Percentiles rank a stretch among this genome's conserved stretches.
These are phyloP conservation scores for Ogataea degrootiae DNA, from an alignment of 805 yeast species.

Conservation along the genomic window DNA sequence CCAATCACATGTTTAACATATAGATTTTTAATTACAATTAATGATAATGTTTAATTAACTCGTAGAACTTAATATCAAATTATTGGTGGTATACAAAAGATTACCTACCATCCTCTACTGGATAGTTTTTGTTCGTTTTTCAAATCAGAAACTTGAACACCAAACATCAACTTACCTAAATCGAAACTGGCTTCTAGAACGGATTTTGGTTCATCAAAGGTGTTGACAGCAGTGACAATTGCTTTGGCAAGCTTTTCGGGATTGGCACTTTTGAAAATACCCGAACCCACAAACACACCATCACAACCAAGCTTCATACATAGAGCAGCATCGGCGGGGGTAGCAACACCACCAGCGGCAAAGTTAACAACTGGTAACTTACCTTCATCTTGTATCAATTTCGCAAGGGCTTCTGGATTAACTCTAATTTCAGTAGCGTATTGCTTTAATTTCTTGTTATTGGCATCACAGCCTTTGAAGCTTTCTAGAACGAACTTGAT, in stretches of 20 bases:
- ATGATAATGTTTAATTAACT: not conserved
- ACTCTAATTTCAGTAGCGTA: conserved; percentile 59
- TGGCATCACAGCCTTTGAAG: conserved; percentile 2
- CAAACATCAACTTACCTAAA: conserved; percentile 74
- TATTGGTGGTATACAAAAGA: too few species aligned
- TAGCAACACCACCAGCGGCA: conserved; percentile 87
- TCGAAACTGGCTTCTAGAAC: conserved; percentile 63
- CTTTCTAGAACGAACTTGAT: conserved; percentile 40
- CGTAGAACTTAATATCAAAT: not conserved
- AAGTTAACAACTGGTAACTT: conserved; percentile 78
- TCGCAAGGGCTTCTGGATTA: conserved; percentile 47
- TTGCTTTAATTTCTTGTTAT: conserved; percentile 34
- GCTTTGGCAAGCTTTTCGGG: conserved; percentile 73
- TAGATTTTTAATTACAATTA: not conserved
- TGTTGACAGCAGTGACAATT: conserved; percentile 75
- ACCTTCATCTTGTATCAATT: conserved; percentile 46
- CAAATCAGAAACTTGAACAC: conserved; percentile 54
- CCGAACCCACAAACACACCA: conserved; percentile 75
- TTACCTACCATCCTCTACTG: conserved; percentile 47
- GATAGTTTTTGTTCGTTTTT: conserved; percentile 42
- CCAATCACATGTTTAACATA: too few species aligned
- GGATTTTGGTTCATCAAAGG: conserved; percentile 55
- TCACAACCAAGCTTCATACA: conserved; percentile 80
- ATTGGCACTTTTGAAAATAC: conserved; percentile 69
- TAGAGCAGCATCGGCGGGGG: conserved; percentile 84